Evolutionary conservation across 257 asterid genomes (phyloP).

Genomic region (Pogostemon cablin): DNA sequence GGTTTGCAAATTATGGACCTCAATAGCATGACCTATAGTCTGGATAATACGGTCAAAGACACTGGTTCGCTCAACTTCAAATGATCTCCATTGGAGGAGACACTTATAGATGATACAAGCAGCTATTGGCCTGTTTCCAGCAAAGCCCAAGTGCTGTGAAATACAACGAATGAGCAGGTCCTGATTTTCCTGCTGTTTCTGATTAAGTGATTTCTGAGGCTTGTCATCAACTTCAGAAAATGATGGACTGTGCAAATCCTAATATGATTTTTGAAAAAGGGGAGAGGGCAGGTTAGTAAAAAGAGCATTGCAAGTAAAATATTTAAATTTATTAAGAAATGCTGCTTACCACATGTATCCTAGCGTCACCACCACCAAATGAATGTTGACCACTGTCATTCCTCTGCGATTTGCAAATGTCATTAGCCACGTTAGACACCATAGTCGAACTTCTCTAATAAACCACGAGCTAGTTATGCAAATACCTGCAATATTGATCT

Average conservation of each 20-base stretch:
- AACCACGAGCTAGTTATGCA: conserved; percentile 25
- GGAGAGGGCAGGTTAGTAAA: conserved; percentile 24
- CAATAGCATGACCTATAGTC: conserved; percentile 92
- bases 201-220: conserved; percentile 95
- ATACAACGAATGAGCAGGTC: conserved; percentile 90
- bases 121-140: conserved; percentile 86
- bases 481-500: conserved; percentile 93
- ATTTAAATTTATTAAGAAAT: conserved; percentile 28
- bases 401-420: conserved; percentile 65
- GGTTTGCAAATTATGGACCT: conserved; percentile 60
- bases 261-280: conserved; percentile 40
- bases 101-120: conserved; percentile 96
- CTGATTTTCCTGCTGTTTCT: conserved; percentile 94
- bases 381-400: conserved; percentile 65
- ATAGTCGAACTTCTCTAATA: conserved; percentile 18
- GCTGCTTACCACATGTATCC: conserved; percentile 66
- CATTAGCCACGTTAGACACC: conserved; percentile 36
- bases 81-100: conserved; percentile 97
- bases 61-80: conserved; percentile 95
- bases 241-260: conserved; percentile 92
- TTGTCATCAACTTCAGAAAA: conserved; percentile 80
- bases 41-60: conserved; percentile 96
- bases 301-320: conserved; percentile 27
- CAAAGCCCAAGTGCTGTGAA: conserved; percentile 83
- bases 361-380: conserved; percentile 59